Evolutionary conservation across 179 eudicot genomes (phyloP).

Genomic region (Spergularia azorica): DNA sequence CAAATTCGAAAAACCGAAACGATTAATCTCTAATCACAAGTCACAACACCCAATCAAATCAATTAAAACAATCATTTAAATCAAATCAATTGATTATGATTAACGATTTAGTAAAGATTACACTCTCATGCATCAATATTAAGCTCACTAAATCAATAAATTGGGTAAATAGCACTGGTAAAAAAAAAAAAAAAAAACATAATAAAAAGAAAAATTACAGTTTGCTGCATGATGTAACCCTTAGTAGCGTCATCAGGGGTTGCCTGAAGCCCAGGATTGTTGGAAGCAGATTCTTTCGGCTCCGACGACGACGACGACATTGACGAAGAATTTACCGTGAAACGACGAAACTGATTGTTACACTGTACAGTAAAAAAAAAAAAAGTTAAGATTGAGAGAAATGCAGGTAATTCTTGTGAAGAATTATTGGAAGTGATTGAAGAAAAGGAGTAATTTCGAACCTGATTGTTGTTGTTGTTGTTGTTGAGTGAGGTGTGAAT

Average conservation of each 20-base stretch:
- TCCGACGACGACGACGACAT: conserved; percentile 46
- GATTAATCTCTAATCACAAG: neutral
- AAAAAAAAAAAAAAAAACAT: neutral
- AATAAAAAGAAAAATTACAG: conserved; percentile 36
- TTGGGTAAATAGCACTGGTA: too few species aligned
- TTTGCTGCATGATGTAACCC: conserved; percentile 73
- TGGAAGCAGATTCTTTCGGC: conserved; percentile 55
- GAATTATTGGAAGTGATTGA: too few species aligned
- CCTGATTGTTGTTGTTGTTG: too few species aligned
- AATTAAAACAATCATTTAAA: neutral
- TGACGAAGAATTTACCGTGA: conserved; percentile 24
- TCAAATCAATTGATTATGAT: too few species aligned
- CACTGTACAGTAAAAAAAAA: neutral
- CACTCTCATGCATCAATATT: neutral
- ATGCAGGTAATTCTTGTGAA: too few species aligned
- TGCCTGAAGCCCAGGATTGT: conserved; percentile 68
- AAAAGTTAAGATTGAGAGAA: too few species aligned
- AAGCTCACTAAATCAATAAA: neutral
- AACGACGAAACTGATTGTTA: neutral
- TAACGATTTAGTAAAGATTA: neutral
- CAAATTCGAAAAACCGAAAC: neutral
- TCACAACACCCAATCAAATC: neutral
- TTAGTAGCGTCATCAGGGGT: conserved; percentile 65
- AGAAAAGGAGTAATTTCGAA: too few species aligned
- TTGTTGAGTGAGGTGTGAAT: too few species aligned